Base-by-base conservation (phyloP, 1,139 yeast species). In the Pichia sp. region DNA sequence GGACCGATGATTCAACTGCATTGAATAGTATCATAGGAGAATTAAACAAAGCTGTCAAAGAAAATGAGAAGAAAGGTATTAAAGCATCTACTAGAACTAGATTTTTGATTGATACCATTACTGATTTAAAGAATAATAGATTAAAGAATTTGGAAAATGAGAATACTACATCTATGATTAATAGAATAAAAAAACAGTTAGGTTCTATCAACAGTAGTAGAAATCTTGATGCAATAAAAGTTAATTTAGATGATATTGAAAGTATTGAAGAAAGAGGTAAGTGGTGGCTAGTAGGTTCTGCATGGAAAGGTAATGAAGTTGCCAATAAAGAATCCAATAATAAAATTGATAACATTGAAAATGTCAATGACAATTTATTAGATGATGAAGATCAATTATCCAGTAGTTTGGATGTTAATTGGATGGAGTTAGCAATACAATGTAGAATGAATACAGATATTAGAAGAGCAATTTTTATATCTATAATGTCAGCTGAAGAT, bases 231-330 rank as follows among this genome's bases (percentile, higher is more conserved):
- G 87, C 98, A 1, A 73, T 94, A 34, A 89, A 86, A 58, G 97
- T 92, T 1, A 72, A 88, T 2, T 70, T 94, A 34, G 83, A 79
- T 44, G 99, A 94, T 68, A 89, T 94, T 50, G 79, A 78, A 45
- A 79, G 78, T 54, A 75, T 87, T 32, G 86, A 82, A 10, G 78
- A 83, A 0, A 78, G 81, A 55, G 98, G 98, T 49, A 92, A 90
- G 66, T 94, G 99, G 99, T 94, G 98, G 99, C 73, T 92, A 40
- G 90, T 94, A 36, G 98, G 99, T 42, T 86, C 97, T 3, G 96
- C 98, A 0, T 92, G 97, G 97, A 86, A 80, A 60, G 90, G 90
- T 1, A 56, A 59, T 11, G 65, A 52, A 2, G 47, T 48, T 5
- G 25, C 28, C 2, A 27, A 32, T 8, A 69, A 66, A 10, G 66